Conservation (phyloP, 345 rosid genomes). For the Sisymbrium irio region DNA sequence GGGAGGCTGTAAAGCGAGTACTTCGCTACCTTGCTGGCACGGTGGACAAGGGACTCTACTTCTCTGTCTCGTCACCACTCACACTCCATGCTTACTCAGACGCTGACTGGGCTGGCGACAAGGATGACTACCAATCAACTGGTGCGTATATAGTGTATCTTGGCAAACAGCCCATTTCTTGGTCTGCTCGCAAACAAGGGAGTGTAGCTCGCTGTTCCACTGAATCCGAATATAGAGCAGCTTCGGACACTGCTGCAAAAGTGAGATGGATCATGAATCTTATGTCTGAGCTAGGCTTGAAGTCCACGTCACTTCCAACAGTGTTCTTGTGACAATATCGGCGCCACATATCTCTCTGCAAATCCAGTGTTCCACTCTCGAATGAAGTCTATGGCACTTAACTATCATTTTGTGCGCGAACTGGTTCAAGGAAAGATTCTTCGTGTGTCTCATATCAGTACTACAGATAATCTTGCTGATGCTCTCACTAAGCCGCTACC, state of each 20-base stretch:
- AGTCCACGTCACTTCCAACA: not conserved
- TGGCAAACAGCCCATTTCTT: not conserved
- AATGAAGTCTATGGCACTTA: not conserved
- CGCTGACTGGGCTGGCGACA: not conserved
- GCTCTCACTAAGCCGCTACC: too few species aligned
- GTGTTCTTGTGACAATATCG: not conserved
- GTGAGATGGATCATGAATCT: too few species aligned
- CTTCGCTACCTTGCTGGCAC: not conserved
- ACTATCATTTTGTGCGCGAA: too few species aligned
- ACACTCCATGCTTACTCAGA: not conserved
- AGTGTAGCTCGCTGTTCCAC: too few species aligned
- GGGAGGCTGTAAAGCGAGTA: not conserved
- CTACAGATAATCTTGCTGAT: too few species aligned
- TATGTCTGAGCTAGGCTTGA: not conserved
- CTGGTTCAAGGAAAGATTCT: too few species aligned
- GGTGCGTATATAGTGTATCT: not conserved
- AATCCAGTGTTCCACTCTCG: not conserved
- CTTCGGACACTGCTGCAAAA: too few species aligned
- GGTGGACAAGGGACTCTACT: not conserved
- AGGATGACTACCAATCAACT: not conserved
- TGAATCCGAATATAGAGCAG: too few species aligned
- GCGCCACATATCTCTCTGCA: not conserved
- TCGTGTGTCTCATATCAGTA: too few species aligned
- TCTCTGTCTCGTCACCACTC: not conserved
- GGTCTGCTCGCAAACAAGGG: too few species aligned